Evolutionary conservation across 495 filamentous ascomycete genomes (phyloP).

Genomic region (Physcia stellaris): DNA sequence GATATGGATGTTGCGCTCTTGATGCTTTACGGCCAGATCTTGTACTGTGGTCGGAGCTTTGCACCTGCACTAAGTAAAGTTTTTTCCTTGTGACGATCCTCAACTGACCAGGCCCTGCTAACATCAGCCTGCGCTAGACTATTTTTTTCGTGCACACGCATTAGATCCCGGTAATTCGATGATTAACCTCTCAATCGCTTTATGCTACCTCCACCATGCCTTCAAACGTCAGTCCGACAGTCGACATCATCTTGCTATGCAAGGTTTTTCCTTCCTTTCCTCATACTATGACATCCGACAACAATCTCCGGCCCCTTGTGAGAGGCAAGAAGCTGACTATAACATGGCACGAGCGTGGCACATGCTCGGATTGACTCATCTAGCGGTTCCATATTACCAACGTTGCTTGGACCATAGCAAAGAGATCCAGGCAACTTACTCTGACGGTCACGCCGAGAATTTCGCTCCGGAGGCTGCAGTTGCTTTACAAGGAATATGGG

Average conservation of each 20-base stretch:
- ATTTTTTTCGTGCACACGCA: constrained; percentile 77
- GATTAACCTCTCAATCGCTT: constrained; percentile 52
- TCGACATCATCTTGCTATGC: constrained; percentile 69
- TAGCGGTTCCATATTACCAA: constrained; percentile 67
- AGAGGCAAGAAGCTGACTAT: constrained; percentile 75
- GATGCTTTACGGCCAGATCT: constrained; percentile 76
- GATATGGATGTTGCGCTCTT: constrained; percentile 62
- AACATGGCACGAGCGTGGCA: constrained; percentile 77
- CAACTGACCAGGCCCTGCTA: not conserved
- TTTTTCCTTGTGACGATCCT: not conserved
- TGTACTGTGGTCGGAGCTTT: constrained; percentile 67
- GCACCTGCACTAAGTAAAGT: constrained; percentile 57
- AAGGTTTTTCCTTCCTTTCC: constrained; percentile 69
- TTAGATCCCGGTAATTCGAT: constrained; percentile 62
- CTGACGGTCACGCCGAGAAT: constrained; percentile 33
- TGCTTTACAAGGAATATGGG: constrained; percentile 56
- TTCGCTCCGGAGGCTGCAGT: constrained; percentile 63
- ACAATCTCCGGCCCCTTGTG: constrained; percentile 22
- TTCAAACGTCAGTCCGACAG: constrained; percentile 84
- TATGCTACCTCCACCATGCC: constrained; percentile 72
- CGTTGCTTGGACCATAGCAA: constrained; percentile 35
- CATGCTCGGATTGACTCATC: constrained; percentile 59
- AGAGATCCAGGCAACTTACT: constrained; percentile 15
- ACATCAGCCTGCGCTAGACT: constrained; percentile 32
- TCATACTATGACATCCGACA: constrained; percentile 50